Base-by-base conservation (phyloP, 2,329 filamentous ascomycete genomes). In the Zopfia rhizophila region DNA sequence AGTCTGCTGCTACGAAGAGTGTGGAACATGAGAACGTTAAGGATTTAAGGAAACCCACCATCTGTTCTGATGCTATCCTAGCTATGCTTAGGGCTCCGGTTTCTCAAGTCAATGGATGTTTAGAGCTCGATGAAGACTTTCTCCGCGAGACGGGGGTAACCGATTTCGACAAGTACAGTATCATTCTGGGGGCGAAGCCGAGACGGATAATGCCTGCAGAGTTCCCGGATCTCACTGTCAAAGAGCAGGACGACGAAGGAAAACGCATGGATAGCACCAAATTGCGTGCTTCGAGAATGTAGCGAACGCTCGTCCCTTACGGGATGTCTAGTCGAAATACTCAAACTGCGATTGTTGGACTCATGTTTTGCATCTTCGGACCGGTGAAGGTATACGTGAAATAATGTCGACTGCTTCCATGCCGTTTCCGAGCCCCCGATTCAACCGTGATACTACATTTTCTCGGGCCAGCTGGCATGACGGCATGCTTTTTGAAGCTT, bases 61-160 rank as follows among this genome's bases (percentile, higher is more conserved):
- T 95, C 51, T 95, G 90, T 72, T 90, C 89, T 0, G 88, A 92
- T 61, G 90, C 90, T 1, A 83, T 95, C 13, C 70, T 93, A 1
- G 87, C 82, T 1, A 88, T 95, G 70, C 75, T 94, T 2, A 68
- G 73, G 7, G 80, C 87, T 0, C 83, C 86, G 0, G 72, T 83
- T 0, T 53, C 74, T 1, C 69, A 71, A 4, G 86, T 94, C 16
- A 95, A 90, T 64, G 91, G 90, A 0, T 72, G 83, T 30, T 74
- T 93, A 4, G 78, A 87, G 47, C 80, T 91, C 1, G 91, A 95
- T 60, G 90, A 95, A 66, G 90, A 95, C 64, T 94, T 91, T 55
- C 75, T 95, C 21, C 78, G 88, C 13, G 76, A 81, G 5, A 78
- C 86, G 14, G 85, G 86, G 1, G 76, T 91, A 3, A 78, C 72